Evolutionary conservation across 345 rosid genomes (phyloP), one percentile per base, ranked within the genome.

Genomic region (Bruguiera sexangula): DNA sequence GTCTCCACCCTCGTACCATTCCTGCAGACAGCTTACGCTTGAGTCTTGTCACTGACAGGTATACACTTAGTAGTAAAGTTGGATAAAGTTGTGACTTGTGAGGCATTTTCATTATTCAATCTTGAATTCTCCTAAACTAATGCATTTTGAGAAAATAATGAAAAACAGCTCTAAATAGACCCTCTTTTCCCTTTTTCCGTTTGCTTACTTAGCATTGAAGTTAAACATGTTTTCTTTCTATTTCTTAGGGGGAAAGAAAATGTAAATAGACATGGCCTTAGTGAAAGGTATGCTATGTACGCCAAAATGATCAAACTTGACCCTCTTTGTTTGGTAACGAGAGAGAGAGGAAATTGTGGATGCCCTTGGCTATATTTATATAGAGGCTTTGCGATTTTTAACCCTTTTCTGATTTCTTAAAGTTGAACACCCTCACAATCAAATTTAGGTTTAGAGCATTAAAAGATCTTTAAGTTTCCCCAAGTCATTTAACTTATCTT

Each of bases 11-110:
- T 54, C 79, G 89, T 2, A 87, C 89, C 62, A 82, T 94, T 76
- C 96, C 98, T 63, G 73, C 87, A 13, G 85, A 78, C 66, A 87
- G 84, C 80, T 79, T 91, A 43, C 78, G 93, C 60, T 79, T 87
- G 83, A 87, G 88, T 84, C 93, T 91, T 65, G 72, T 82, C 84
- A 74, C 85, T 63, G 86, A 89, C 81, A 86, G 98, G 98, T 93
- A 83, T 82, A 59, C n/a, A 2, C 11, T 22, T 26, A 1, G 67
- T 57, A 8, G 63, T 74, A 36, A 73, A 71, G 68, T 69, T 77
- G 43, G 39, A 70, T 48, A 52, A 68, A 27, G 18, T 3, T 39
- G 16, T 1, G 46, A 39, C 46, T 39, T 13, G 48, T 13, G 50
- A 43, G 18, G 18, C 16, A 11, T 43, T 43, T 43, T 43, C 50